phyloP scores from a whole-genome alignment of 2,329 filamentous ascomycete species.

The Botrytis hyacinthi region DNA sequence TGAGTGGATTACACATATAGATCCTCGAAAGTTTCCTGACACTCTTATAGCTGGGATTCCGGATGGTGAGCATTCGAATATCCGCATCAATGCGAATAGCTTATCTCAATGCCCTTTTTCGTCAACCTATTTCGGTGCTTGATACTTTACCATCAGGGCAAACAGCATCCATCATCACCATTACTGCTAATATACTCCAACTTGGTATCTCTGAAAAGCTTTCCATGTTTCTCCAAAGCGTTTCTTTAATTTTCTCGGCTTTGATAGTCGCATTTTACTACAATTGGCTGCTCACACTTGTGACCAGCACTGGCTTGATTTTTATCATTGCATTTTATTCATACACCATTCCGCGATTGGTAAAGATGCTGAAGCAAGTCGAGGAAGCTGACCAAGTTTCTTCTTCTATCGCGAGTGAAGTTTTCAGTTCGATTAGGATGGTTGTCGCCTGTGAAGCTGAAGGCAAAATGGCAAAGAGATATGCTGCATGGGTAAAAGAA shows the following conservation, averaged over 20 bases:
- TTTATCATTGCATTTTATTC: conserved; percentile 53
- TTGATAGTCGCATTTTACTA: conserved; percentile 54
- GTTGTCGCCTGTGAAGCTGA: conserved; percentile 62
- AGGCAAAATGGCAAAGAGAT: conserved; percentile 51
- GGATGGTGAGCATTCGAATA: conserved; percentile 59
- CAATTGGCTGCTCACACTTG: conserved; percentile 58
- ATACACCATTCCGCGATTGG: conserved; percentile 54
- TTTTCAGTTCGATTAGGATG: conserved; percentile 59
- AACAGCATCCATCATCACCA: conserved; percentile 62
- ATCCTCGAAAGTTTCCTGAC: neutral
- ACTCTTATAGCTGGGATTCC: conserved; percentile 44
- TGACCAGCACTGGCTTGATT: conserved; percentile 54
- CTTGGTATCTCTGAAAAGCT: conserved; percentile 62
- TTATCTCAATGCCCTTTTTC: conserved; percentile 62
- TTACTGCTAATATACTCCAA: conserved; percentile 61
- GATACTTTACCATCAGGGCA: conserved; percentile 63
- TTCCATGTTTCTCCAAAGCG: conserved; percentile 55
- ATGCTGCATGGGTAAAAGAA: conserved; percentile 53
- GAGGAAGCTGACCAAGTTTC: conserved; percentile 54
- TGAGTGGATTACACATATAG: conserved; percentile 34
- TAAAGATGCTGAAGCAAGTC: conserved; percentile 51
- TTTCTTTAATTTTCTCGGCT: conserved; percentile 51
- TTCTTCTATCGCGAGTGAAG: conserved; percentile 59
- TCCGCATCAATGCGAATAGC: conserved; percentile 59
- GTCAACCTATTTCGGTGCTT: conserved; percentile 64